phyloP scores from a whole-genome alignment of 495 filamentous ascomycete genomes.

The Tuber melanosporum region DNA sequence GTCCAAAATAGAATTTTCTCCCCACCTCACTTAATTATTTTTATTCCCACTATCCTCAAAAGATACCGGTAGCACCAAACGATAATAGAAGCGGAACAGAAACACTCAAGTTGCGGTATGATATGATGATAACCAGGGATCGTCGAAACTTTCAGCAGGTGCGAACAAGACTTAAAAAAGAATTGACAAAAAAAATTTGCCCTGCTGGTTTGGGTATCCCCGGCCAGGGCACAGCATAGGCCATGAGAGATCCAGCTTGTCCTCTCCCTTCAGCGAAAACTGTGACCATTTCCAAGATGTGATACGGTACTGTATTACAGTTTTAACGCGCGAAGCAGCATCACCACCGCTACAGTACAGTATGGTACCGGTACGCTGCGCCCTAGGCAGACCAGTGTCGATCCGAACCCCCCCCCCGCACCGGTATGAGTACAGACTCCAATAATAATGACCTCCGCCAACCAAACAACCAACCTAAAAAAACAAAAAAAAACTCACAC shows the following conservation, averaged over 20 bases:
- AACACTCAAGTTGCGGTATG: neutral
- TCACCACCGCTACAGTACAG: neutral
- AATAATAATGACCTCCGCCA: neutral
- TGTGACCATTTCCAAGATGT: neutral
- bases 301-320: neutral
- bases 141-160: neutral
- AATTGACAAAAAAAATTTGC: neutral
- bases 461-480: neutral
- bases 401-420: neutral
- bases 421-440: neutral
- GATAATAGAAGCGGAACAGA: neutral
- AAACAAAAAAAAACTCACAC: neutral
- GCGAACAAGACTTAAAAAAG: neutral
- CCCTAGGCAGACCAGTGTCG: neutral
- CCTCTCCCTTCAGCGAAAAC: neutral
- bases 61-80: neutral
- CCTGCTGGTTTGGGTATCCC: neutral
- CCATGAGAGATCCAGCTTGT: neutral
- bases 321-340: neutral
- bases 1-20: neutral
- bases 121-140: neutral
- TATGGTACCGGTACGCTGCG: neutral
- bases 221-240: neutral
- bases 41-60: neutral
- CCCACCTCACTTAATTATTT: neutral